Percentiles rank a stretch among this genome's conserved stretches.
Conservation (phyloP, 2,329 filamentous ascomycete genomes). For the Neonectria sp. region DNA sequence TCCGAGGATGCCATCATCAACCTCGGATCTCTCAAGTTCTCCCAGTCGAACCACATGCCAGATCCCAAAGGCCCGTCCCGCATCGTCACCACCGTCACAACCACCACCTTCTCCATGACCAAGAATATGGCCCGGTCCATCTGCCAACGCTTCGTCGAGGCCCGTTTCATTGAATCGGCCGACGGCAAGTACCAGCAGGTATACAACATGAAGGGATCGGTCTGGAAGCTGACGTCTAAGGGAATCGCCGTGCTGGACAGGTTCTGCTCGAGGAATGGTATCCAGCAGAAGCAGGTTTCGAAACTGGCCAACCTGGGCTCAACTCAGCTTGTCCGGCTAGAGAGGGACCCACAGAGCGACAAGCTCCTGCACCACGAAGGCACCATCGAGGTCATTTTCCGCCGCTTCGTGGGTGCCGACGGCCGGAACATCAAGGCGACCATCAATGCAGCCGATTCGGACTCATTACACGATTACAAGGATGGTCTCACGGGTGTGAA, state of each 20-base stretch:
- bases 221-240: slow-evolving; percentile 97
- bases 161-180: slow-evolving; percentile 93
- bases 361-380: slow-evolving; percentile 90
- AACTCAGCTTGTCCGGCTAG: slow-evolving; percentile 90
- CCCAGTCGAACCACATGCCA: slow-evolving; percentile 98
- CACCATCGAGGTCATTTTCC: slow-evolving; percentile 95
- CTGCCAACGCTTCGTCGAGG: slow-evolving; percentile 94
- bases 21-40: slow-evolving; percentile 96
- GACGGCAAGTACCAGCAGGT: slow-evolving; percentile 86
- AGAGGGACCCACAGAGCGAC: slow-evolving; percentile 87
- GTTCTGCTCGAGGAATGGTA: slow-evolving; percentile 95
- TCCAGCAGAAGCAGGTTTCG: slow-evolving; percentile 92
- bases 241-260: slow-evolving; percentile 91
- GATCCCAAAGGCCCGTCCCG: slow-evolving; percentile 96
- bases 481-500: slow-evolving; percentile 94
- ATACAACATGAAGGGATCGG: slow-evolving; percentile 91
- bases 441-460: slow-evolving; percentile 84
- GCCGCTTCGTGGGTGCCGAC: slow-evolving; percentile 87
- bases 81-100: slow-evolving; percentile 98
- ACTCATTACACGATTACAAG: slow-evolving; percentile 92
- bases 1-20: slow-evolving; percentile 99
- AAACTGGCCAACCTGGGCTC: slow-evolving; percentile 86
- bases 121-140: slow-evolving; percentile 98
- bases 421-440: slow-evolving; percentile 88
- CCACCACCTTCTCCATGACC: slow-evolving; percentile 99